phyloP scores from a whole-genome alignment of 2,329 filamentous ascomycete species.

The Periconia sp. region DNA sequence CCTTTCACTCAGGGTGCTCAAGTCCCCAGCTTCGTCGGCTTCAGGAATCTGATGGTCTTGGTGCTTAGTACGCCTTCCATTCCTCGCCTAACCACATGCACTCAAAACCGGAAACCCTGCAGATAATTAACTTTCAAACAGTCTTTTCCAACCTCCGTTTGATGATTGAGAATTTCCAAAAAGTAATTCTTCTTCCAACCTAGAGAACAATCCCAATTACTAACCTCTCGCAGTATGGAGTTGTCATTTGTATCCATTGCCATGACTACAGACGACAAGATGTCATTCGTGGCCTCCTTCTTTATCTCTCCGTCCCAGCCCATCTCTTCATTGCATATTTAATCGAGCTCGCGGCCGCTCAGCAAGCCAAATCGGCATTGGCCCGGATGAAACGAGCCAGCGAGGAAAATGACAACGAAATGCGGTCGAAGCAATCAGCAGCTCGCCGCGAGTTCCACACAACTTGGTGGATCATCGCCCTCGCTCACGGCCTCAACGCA shows the following conservation, averaged over 20 bases:
- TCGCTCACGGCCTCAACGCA: slow-evolving; percentile 81
- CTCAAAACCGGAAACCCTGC: not conserved
- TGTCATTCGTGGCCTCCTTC: slow-evolving; percentile 69
- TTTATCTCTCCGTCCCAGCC: slow-evolving; percentile 86
- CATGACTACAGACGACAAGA: slow-evolving; percentile 85
- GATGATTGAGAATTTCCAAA: slow-evolving; percentile 96
- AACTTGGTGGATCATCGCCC: slow-evolving; percentile 79
- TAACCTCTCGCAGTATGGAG: slow-evolving; percentile 70
- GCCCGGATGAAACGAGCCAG: slow-evolving; percentile 53
- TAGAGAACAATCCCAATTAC: slow-evolving; percentile 12
- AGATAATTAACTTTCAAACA: slow-evolving; percentile 45
- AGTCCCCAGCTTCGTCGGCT: slow-evolving; percentile 85
- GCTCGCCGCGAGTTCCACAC: slow-evolving; percentile 65
- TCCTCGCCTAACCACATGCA: slow-evolving; percentile 4
- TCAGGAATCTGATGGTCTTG: slow-evolving; percentile 94
- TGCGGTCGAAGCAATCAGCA: slow-evolving; percentile 59
- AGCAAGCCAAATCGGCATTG: slow-evolving; percentile 71
- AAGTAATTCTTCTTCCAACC: slow-evolving; percentile 56
- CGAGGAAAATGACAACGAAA: slow-evolving; percentile 46
- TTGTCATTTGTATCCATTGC: slow-evolving; percentile 87
- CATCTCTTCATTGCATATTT: slow-evolving; percentile 89
- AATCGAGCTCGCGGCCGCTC: slow-evolving; percentile 82
- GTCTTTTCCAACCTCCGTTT: slow-evolving; percentile 91
- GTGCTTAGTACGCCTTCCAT: slow-evolving; percentile 67
- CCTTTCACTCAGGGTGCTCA: slow-evolving; percentile 83